phyloP scores from a whole-genome alignment of 2,329 filamentous ascomycete genomes.

The Calonectria henricotiae region DNA sequence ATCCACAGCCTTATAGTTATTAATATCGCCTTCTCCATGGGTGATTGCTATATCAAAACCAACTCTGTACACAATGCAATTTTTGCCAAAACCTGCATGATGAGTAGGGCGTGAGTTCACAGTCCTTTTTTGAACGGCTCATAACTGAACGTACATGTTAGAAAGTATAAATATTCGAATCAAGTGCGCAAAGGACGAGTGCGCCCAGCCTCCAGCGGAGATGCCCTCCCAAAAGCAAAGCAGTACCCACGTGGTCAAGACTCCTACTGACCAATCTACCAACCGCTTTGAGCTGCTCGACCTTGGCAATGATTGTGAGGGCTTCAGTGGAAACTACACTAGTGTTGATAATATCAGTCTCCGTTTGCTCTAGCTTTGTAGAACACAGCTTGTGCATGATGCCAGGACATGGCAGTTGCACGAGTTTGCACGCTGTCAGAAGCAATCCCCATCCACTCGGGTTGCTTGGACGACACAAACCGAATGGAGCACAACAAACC shows the following conservation, averaged over 20 bases:
- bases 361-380: background rate
- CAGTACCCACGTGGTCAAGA: background rate
- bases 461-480: background rate
- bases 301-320: slow-evolving; percentile 63
- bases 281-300: slow-evolving; percentile 78
- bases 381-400: background rate
- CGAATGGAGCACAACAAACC: background rate
- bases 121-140: background rate
- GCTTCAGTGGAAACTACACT: slow-evolving; percentile 38
- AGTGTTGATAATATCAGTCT: slow-evolving; percentile 31
- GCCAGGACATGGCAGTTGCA: background rate
- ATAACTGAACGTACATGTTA: slow-evolving; percentile 50
- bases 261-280: slow-evolving; percentile 54
- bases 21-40: slow-evolving; percentile 72
- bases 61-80: slow-evolving; percentile 85
- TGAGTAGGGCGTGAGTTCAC: slow-evolving; percentile 69
- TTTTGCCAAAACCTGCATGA: slow-evolving; percentile 85
- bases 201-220: slow-evolving; percentile 71
- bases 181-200: slow-evolving; percentile 82
- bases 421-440: background rate
- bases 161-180: slow-evolving; percentile 81
- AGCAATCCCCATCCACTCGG: background rate
- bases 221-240: slow-evolving; percentile 36
- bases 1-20: slow-evolving; percentile 86
- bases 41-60: slow-evolving; percentile 79